Base-by-base conservation (phyloP, 768 basidiomycete species). In the Leccinum olivaceopallidum region DNA sequence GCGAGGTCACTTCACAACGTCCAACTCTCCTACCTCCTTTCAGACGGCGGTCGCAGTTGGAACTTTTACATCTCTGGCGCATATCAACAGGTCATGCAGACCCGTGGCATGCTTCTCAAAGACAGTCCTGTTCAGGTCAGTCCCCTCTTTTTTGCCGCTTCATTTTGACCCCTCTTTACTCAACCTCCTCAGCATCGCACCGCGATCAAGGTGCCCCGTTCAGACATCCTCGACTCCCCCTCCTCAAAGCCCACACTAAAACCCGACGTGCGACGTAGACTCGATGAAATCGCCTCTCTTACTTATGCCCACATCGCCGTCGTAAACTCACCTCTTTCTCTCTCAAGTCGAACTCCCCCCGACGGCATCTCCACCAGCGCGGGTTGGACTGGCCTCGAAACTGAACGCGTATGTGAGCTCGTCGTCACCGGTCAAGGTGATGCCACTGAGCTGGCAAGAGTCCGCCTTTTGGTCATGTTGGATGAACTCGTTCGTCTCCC, bases 251-350 rank as follows among this genome's bases (percentile, higher is more conserved):
- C 91, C 6, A 73, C 85, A 6, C 82, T 96, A 68, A 95, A 95
- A 74, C 78, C 85, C 1, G 88, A 92, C 64, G 91, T 95, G 37
- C 84, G 90, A 56, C 85, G 85, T 55, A 85, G 88, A 58, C 83
- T 98, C n/a, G 94, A 97, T 73, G 93, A 96, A 70, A 92, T 98
- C 70, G 95, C 95, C 30, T 87, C 89, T 2, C 90, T 93, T 70
- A 95, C 94, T n/a, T 80, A 86, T 61, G 94, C 95, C 9, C 92
- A 95, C 73, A 94, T 98, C 70, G 89, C 94, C 26, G 94, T 98
- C 65, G 90, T 96, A 69, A 95, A 96, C 67, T 89, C 90, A 59
- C 87, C 89, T 52, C 80, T 86, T 59, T 81, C 88, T 16, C 81
- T 90, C 37, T 88, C 89, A 24, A 89, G 84, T 65, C 83, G 89